These are phyloP conservation scores for Gyrodon lividus DNA, from an alignment of 768 basidiomycete species.

Conservation along the genomic window DNA sequence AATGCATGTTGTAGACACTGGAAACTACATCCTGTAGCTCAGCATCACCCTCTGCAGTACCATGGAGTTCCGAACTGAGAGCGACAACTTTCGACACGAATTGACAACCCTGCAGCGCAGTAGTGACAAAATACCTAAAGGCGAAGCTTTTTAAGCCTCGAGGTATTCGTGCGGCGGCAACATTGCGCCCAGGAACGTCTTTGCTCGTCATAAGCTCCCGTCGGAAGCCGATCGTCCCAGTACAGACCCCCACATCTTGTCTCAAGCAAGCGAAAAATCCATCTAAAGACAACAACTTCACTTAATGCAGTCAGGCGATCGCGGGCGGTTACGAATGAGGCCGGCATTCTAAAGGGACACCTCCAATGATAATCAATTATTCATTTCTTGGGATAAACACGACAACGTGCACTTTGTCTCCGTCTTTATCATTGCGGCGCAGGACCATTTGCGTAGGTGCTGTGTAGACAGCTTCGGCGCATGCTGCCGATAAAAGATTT, in stretches of 20 bases:
- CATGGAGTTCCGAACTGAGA: constrained; percentile 11
- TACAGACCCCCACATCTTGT: constrained; percentile 20
- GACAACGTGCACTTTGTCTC: constrained; percentile 32
- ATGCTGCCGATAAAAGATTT: constrained; percentile 21
- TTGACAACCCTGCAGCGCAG: constrained; percentile 34
- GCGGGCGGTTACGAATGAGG: constrained; percentile 23
- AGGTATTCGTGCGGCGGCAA: constrained; percentile 33
- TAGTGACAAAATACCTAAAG: constrained; percentile 29
- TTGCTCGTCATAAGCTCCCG: constrained; percentile 31
- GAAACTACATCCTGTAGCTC: constrained; percentile 7
- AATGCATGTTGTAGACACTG: too few relatives aligned
- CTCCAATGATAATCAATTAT: constrained; percentile 30
- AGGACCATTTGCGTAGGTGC: background rate
- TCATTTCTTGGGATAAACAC: constrained; percentile 23
- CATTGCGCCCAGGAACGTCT: constrained; percentile 28
- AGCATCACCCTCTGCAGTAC: constrained; percentile 10
- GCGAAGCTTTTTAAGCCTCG: constrained; percentile 28
- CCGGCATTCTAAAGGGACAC: constrained; percentile 20
- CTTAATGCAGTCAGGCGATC: constrained; percentile 8
- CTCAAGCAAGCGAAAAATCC: constrained; percentile 6
- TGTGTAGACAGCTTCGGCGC: constrained; percentile 10
- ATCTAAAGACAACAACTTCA: constrained; percentile 11
- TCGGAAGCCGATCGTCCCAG: constrained; percentile 24
- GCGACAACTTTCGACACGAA: constrained; percentile 14
- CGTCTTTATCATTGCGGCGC: constrained; percentile 25